Evolutionary conservation across 441 rosid species (phyloP).

Genomic region (Aquilaria agallochum): DNA sequence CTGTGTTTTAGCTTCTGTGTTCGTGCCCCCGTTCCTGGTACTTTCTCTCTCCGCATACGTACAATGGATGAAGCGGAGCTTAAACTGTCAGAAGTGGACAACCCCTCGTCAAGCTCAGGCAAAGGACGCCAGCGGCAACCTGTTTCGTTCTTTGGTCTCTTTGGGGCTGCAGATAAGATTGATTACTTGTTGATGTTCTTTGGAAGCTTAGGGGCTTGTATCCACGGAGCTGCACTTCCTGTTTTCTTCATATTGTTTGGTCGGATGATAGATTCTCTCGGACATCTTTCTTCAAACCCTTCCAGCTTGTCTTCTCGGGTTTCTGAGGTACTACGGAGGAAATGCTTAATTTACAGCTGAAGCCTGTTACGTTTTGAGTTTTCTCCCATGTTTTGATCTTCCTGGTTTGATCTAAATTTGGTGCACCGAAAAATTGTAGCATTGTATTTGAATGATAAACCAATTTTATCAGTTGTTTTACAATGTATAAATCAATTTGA

Average conservation of each 20-base stretch:
- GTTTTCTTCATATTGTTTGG: constrained; percentile 64
- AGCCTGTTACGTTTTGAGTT: too few species aligned
- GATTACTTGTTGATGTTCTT: constrained; percentile 57
- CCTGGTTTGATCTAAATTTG: too few species aligned
- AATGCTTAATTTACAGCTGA: background rate
- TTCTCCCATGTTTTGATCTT: too few species aligned
- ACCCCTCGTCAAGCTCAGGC: constrained; percentile 10
- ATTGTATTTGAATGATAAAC: too few species aligned
- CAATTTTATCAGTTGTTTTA: too few species aligned
- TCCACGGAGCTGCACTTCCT: constrained; percentile 71
- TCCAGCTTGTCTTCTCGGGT: constrained; percentile 43
- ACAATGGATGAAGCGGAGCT: constrained; percentile 31
- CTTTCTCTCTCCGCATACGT: background rate
- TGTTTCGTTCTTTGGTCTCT: constrained; percentile 61
- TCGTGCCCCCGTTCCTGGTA: background rate
- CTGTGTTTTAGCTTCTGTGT: too few species aligned
- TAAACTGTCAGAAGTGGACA: constrained; percentile 9
- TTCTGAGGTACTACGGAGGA: constrained; percentile 41
- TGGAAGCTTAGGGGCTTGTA: constrained; percentile 52
- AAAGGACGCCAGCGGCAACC: constrained; percentile 16
- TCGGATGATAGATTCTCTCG: constrained; percentile 70
- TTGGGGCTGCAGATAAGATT: constrained; percentile 54
- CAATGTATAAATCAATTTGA: too few species aligned
- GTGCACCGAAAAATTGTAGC: too few species aligned
- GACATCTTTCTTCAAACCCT: constrained; percentile 50